Evolutionary conservation across 2,329 filamentous ascomycete species (phyloP), one percentile per base, ranked within the genome.

Genomic region (Clonostachys byssicola): DNA sequence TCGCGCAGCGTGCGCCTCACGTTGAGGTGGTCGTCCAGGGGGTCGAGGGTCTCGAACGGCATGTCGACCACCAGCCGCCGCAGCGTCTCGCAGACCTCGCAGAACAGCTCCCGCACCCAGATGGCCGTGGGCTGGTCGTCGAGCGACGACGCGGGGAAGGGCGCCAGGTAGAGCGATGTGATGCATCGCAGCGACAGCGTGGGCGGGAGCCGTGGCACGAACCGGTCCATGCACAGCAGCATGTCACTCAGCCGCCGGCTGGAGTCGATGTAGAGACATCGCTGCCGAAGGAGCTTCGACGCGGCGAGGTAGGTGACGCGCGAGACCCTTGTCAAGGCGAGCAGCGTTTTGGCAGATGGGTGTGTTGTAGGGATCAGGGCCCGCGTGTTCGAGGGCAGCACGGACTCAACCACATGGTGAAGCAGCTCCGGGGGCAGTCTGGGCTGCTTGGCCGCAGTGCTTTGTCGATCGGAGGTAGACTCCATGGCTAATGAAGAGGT

Each of bases 11-110:
- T 67, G 30, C 56, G 61, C 38, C 65, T 61, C 41, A 72, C 60
- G 48, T 56, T 57, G 57, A 69, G 55, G 48, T 68, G 64, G 47
- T 77, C 72, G 33, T 73, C 64, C 20, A 66, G 61, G 2, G 64
- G 66, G 30, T 69, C 64, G 14, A 75, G 58, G 45, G 61, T 71
- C 18, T 67, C 61, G 42, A 77, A 68, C 7, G 74, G 73, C 52
- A 78, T 74, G 48, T 74, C 63, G 40, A 78, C 65, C 42, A 77
- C 63, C 7, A 79, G 63, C 17, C 70, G 68, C 40, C 58, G 64
- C 41, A 80, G 63, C 7, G 67, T 66, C 17, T 56, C 53, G 43
- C 61, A 61, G 33, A 72, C 60, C 48, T 67, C 62, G 47, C 58
- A 64, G 43, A 79, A 64, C 2, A 79, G 60, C 40, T 71, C 65